These are phyloP conservation scores for Globisporangium abappressorium DNA, from an alignment of 352 stramenopile species.

Conservation along the genomic window DNA sequence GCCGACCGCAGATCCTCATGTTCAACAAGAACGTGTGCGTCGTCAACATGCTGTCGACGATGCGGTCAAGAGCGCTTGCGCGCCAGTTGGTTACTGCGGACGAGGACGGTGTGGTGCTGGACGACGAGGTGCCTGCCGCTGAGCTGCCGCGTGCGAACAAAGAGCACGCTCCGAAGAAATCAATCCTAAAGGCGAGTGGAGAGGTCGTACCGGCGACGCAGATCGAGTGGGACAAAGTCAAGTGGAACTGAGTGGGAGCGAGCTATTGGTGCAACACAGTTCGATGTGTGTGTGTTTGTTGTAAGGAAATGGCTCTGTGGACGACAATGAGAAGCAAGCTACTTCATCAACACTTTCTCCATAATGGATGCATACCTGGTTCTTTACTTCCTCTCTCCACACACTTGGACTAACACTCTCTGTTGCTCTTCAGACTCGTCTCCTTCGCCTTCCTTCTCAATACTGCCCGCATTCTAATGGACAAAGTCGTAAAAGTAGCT, in stretches of 20 bases:
- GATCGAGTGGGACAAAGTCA: conserved; percentile 25
- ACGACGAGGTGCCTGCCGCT: conserved; percentile 11
- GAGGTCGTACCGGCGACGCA: conserved; percentile 37
- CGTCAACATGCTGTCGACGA: conserved; percentile 37
- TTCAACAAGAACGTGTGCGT: conserved; percentile 35
- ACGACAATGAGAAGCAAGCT: too few species aligned
- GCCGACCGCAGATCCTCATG: conserved; percentile 43
- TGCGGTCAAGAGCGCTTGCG: conserved; percentile 35
- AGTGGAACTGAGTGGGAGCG: not conserved
- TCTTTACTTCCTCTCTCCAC: not conserved
- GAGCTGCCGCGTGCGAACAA: conserved; percentile 44
- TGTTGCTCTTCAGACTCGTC: not conserved
- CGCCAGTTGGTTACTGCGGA: conserved; percentile 7
- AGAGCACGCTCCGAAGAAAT: conserved; percentile 37
- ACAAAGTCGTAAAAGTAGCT: conserved; percentile 89
- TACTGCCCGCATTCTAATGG: conserved; percentile 35
- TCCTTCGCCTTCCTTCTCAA: not conserved
- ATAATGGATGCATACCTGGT: too few species aligned
- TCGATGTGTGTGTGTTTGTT: not conserved
- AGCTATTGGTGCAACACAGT: not conserved
- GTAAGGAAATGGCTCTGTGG: not conserved
- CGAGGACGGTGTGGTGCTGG: not conserved
- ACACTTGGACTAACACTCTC: not conserved
- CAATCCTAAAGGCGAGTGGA: conserved; percentile 45
- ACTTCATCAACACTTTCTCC: too few species aligned